Evolutionary conservation across 2,329 filamentous ascomycete genomes (phyloP), one percentile per base, ranked within the genome.

Genomic region (Pestalotiopsis sp.): DNA sequence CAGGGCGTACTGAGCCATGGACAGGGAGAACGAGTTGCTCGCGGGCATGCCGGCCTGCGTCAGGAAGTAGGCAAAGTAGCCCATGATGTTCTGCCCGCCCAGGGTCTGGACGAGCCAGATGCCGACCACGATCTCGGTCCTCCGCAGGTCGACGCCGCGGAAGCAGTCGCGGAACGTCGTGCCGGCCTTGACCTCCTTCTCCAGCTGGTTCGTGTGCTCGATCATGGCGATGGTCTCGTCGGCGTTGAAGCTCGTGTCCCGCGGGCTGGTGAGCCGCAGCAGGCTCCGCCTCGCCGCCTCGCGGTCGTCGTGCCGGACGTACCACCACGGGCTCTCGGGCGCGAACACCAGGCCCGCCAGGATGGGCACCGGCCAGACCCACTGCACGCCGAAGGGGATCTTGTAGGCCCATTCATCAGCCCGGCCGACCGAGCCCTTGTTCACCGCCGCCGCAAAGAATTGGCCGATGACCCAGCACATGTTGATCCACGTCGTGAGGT

Each of bases 401-500:
- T 80, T 80, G 71, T 86, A 87, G 0, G 83, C 81, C 83, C 84
- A 86, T 62, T 86, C 71, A 27, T 83, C 81, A 0, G 74, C 70
- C 1, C 80, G 76, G 25, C 74, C 70, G 9, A 83, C 74, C 4
- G 85, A 81, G 4, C 77, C 80, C 45, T 81, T 81, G 69, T 85
- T 82, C 13, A 87, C 84, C 0, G 82, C 84, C 0, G 83, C 81
- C 0, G 82, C 81, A 60, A 86, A 80, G 71, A 89, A 81, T 70
- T 89, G 86, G 0, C 87, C 87, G 62, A 88, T 84, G 3, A 86
- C 84, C 84, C 86, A 89, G 71, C 86, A 88, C 76, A 88, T 81
- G 70, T 89, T 89, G 73, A 86, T 85, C 66, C 85, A 87, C 0
- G 84, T 85, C 0, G 86, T 88, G 3, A 89, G 79, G 59, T 87